Evolutionary conservation across 176 grass and related monocot genomes (phyloP), one percentile per base, ranked within the genome.

Genomic region (Musa beccarii): DNA sequence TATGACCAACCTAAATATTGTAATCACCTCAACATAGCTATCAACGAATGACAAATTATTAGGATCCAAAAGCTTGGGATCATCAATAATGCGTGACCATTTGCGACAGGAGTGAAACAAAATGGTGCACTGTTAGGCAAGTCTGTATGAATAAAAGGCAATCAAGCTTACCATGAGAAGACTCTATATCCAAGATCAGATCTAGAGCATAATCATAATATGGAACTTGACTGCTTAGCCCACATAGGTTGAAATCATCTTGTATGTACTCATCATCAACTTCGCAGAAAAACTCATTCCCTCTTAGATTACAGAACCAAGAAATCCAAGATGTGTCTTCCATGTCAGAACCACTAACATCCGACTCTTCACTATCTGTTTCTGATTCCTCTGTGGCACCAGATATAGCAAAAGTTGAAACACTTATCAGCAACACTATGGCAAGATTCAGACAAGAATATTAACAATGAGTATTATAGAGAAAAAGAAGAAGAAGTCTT

Each of bases 191-290:
- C 49, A 96, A 81, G 86, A 96, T 96, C 74, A 92, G 85, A 87
- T 96, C 93, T 50, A 96, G 89, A 83, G 89, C 93, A 88, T 90
- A 85, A 77, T 92, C 89, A 80, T 96, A 96, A 71, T 92, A 89
- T 70, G 89, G 85, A 76, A 96, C 87, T 84, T 89, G 93, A 79
- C 79, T 80, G 82, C 86, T 91, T 78, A 96, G 87, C 64, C 93
- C 89, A 82, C 89, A 96, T 79, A 96, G 86, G 69, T 96, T 96
- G 87, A 96, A 96, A 74, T 96, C 93, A 74, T 96, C 93, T 83
- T 96, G 89, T 19, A 96, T 92, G 61, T 86, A 96, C 12, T 96
- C 93, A 54, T 96, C 93, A 22, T 96, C 87, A 52, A 96, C 87
- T 68, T 96, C 93, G 81, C 93, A 96, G 54, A 96, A 83, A 65